Evolutionary conservation across 257 asterid genomes (phyloP).

Genomic region (Verbascum thapsus): DNA sequence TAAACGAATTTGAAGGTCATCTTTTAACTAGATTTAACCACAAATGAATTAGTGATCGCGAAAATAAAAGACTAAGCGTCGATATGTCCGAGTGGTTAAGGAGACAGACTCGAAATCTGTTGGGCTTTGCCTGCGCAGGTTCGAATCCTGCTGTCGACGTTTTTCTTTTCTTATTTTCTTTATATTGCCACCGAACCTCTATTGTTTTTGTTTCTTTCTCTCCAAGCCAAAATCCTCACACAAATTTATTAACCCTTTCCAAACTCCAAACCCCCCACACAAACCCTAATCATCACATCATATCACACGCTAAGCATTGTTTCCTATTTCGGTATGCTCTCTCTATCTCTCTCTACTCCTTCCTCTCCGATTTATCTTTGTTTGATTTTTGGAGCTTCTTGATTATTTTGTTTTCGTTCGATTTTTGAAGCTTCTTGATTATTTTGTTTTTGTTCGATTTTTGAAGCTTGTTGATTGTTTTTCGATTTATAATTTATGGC

Average conservation of each 20-base stretch:
- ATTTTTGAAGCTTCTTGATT: conserved; percentile 5
- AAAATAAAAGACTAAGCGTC: too few relatives aligned
- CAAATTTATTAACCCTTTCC: neutral
- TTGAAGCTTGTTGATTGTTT: conserved; percentile 5
- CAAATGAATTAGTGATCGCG: too few relatives aligned
- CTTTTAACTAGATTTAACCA: too few relatives aligned
- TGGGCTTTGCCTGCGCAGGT: conserved; percentile 68
- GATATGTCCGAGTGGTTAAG: conserved; percentile 98
- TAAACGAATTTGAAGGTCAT: too few relatives aligned
- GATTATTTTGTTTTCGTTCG: neutral
- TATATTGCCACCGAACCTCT: neutral
- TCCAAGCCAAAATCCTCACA: conserved; percentile 1
- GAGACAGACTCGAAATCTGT: conserved; percentile 87
- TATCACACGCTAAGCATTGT: conserved; percentile 25
- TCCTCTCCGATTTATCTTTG: neutral
- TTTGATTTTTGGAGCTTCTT: neutral
- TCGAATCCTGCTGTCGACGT: conserved; percentile 66
- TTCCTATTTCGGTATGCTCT: conserved; percentile 25
- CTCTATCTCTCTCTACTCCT: neutral
- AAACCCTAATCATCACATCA: conserved; percentile 34
- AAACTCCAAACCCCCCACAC: conserved; percentile 35
- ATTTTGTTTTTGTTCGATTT: neutral
- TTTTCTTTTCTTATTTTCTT: neutral
- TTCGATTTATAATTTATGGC: conserved; percentile 24
- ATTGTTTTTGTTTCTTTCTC: neutral